Percentiles rank a stretch among this genome's conserved stretches.
phyloP scores from a whole-genome alignment of 345 rosid species.

The Hibiscus trionum region DNA sequence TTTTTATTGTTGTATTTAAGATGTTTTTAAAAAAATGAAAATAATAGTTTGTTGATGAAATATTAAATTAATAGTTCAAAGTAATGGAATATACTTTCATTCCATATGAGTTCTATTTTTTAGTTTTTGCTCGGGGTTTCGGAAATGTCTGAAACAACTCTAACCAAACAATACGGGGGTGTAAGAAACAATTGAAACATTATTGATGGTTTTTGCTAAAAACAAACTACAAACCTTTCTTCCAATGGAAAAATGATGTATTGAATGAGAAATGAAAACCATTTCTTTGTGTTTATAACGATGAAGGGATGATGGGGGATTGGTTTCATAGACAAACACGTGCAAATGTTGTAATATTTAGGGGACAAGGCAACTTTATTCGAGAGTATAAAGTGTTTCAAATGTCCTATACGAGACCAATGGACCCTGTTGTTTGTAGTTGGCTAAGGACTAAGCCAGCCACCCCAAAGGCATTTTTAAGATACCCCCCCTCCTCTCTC shows the following conservation, averaged over 20 bases:
- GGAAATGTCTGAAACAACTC: too few species aligned
- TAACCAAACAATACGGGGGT: too few species aligned
- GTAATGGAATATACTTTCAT: too few species aligned
- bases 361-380: constrained; percentile 14
- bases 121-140: too few species aligned
- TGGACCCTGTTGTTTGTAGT: constrained; percentile 1
- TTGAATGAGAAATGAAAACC: neutral
- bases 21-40: too few species aligned
- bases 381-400: constrained; percentile 8
- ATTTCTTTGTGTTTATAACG: neutral
- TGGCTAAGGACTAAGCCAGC: neutral
- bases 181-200: neutral
- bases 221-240: neutral
- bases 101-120: too few species aligned
- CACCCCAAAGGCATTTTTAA: neutral
- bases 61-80: too few species aligned
- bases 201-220: neutral
- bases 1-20: too few species aligned
- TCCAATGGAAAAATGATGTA: neutral
- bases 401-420: neutral
- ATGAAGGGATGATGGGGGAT: neutral
- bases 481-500: neutral
- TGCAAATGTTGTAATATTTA: constrained; percentile 8
- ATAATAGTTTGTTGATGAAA: too few species aligned
- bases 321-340: constrained; percentile 3